Evolutionary conservation across 345 rosid species (phyloP).

Genomic region (Rubroshorea leprosula): DNA sequence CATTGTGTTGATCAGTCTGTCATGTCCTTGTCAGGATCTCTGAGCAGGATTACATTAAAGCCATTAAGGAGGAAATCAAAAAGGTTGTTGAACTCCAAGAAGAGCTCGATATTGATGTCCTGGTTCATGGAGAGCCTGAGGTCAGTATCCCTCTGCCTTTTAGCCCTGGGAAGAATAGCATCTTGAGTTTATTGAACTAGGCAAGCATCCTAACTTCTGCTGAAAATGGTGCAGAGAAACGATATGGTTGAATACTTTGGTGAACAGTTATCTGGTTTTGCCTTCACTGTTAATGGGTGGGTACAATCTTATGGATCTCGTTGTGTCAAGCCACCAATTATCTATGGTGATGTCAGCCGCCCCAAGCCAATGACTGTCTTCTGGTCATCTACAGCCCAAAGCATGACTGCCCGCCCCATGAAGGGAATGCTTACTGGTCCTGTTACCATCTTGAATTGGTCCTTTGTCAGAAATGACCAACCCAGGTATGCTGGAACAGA

Average conservation of each 20-base stretch:
- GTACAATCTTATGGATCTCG: slow-evolving; percentile 98
- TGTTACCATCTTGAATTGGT: too few species aligned
- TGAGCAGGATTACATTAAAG: slow-evolving; percentile 69
- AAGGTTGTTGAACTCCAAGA: too few species aligned
- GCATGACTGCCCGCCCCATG: slow-evolving; percentile 96
- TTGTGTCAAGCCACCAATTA: slow-evolving; percentile 95
- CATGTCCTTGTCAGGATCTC: slow-evolving; percentile 54
- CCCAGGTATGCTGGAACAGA: slow-evolving; percentile 52
- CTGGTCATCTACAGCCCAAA: slow-evolving; percentile 94
- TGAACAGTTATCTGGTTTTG: slow-evolving; percentile 95
- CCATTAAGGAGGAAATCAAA: slow-evolving; percentile 89
- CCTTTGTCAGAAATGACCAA: slow-evolving; percentile 94
- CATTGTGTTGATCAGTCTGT: slow-evolving; percentile 10
- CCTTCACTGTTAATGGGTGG: too few species aligned
- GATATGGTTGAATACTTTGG: slow-evolving; percentile 99
- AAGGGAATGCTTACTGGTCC: slow-evolving; percentile 99
- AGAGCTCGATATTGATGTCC: slow-evolving; percentile 93
- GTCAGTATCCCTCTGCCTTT: slow-evolving; percentile 32
- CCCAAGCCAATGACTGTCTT: slow-evolving; percentile 96
- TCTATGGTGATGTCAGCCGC: slow-evolving; percentile 98
- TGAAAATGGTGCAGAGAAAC: slow-evolving; percentile 54
- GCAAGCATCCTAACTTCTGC: not conserved
- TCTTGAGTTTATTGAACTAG: not conserved
- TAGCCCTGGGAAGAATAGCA: not conserved
- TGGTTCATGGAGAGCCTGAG: slow-evolving; percentile 99